These are phyloP conservation scores for Osmozyma mogii DNA, from an alignment of 805 yeast genomes.

Conservation along the genomic window DNA sequence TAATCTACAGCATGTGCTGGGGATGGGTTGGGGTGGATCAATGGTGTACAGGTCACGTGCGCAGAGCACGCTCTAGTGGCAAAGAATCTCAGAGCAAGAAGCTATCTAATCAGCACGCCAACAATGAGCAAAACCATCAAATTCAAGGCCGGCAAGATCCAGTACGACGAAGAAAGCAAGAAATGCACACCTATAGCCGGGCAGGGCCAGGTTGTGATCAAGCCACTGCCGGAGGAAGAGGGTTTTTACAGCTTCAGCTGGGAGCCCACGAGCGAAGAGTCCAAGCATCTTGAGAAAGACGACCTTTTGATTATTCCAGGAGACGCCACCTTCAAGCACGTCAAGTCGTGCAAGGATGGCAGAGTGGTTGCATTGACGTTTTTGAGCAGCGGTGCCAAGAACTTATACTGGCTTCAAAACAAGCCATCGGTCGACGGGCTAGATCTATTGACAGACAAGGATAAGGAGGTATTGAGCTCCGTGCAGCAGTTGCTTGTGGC, in stretches of 20 bases:
- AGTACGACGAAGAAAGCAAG: slow-evolving; percentile 52
- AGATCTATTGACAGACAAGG: slow-evolving; percentile 50
- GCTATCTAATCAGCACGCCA: too few relatives aligned
- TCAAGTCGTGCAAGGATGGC: slow-evolving; percentile 65
- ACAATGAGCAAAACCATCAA: slow-evolving; percentile 23
- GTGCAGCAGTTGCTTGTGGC: slow-evolving; percentile 10
- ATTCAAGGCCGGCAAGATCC: slow-evolving; percentile 77
- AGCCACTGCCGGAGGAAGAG: slow-evolving; percentile 61
- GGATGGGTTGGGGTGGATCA: too few relatives aligned
- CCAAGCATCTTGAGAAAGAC: slow-evolving; percentile 39
- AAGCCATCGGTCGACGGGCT: slow-evolving; percentile 56
- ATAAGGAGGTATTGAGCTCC: slow-evolving; percentile 34
- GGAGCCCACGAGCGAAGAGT: slow-evolving; percentile 53
- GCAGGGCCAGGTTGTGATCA: slow-evolving; percentile 58
- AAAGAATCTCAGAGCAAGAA: too few relatives aligned
- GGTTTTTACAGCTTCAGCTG: slow-evolving; percentile 64
- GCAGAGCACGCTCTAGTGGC: too few relatives aligned
- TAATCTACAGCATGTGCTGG: too few relatives aligned
- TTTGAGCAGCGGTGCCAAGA: slow-evolving; percentile 52
- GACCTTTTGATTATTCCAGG: slow-evolving; percentile 76
- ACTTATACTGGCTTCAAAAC: slow-evolving; percentile 72
- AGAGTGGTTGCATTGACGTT: slow-evolving; percentile 66
- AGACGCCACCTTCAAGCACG: slow-evolving; percentile 71
- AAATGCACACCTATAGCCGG: slow-evolving; percentile 62
- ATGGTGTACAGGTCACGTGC: too few relatives aligned